These are phyloP conservation scores for Colletotrichum endophyticum DNA, from an alignment of 2,329 filamentous ascomycete species.

Conservation along the genomic window DNA sequence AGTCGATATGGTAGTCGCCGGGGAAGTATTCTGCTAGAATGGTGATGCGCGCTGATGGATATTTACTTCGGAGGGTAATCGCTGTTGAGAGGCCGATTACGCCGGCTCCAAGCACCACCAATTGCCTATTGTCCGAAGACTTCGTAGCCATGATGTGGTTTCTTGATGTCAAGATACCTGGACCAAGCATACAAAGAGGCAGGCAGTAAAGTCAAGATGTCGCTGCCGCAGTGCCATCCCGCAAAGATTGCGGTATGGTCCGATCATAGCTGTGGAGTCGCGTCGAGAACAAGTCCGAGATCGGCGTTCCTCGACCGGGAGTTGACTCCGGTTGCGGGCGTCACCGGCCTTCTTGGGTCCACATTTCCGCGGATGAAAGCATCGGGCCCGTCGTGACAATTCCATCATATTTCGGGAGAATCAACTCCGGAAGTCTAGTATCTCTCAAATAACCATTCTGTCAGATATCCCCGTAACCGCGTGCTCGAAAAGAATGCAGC, in stretches of 20 bases:
- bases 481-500: not conserved
- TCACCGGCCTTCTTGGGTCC: not conserved
- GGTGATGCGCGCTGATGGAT: constrained; percentile 51
- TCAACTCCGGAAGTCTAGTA: not conserved
- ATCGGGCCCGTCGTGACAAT: not conserved
- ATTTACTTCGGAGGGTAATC: constrained; percentile 61
- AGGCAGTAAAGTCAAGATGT: not conserved
- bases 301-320: not conserved
- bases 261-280: not conserved
- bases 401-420: not conserved
- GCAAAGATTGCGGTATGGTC: not conserved
- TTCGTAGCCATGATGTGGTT: not conserved
- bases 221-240: not conserved
- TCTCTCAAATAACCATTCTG: not conserved
- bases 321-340: not conserved
- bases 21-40: constrained; percentile 89
- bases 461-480: not conserved
- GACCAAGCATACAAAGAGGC: not conserved
- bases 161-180: not conserved
- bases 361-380: not conserved
- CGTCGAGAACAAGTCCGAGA: not conserved
- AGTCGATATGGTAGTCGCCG: constrained; percentile 90
- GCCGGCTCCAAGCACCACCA: constrained; percentile 70
- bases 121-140: not conserved
- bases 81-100: constrained; percentile 75